These are phyloP conservation scores for Fomitopsis pulvina DNA, from an alignment of 768 basidiomycete genomes.

Conservation along the genomic window DNA sequence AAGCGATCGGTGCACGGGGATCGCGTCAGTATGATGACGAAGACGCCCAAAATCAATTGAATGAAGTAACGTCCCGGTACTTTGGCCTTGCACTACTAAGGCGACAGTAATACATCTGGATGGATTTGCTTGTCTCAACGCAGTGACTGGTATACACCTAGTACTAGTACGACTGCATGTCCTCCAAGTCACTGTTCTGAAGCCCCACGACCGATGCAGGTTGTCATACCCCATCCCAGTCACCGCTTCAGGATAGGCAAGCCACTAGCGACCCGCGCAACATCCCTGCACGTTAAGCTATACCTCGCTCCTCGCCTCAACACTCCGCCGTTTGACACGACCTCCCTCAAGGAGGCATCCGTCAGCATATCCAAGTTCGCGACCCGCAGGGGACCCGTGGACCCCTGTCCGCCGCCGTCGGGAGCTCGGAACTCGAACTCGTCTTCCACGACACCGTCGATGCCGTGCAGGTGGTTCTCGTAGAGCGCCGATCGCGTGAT, in stretches of 20 bases:
- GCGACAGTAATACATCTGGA: no score
- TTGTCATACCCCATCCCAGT: no score
- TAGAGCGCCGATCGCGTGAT: slow-evolving; percentile 71
- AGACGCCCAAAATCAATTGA: background rate
- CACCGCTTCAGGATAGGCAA: slow-evolving; percentile 23
- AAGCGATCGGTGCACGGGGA: background rate
- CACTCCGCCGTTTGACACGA: slow-evolving; percentile 40
- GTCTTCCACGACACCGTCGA: slow-evolving; percentile 53
- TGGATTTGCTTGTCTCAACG: no score
- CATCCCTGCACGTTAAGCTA: slow-evolving; percentile 84
- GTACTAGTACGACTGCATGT: no score
- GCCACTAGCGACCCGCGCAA: slow-evolving; percentile 48
- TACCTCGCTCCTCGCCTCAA: slow-evolving; percentile 57
- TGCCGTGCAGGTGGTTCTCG: slow-evolving; percentile 74
- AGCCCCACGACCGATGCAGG: no score
- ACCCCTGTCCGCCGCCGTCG: slow-evolving; percentile 20
- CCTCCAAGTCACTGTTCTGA: no score
- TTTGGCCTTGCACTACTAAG: no score
- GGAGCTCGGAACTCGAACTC: slow-evolving; percentile 24
- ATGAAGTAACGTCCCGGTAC: no score
- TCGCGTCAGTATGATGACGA: background rate
- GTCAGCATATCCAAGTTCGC: slow-evolving; percentile 55
- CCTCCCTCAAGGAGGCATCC: slow-evolving; percentile 30
- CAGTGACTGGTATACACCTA: no score
- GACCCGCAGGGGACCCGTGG: slow-evolving; percentile 27